phyloP scores from a whole-genome alignment of 2,329 filamentous ascomycete genomes.

The Tolypocladium guangdongense region DNA sequence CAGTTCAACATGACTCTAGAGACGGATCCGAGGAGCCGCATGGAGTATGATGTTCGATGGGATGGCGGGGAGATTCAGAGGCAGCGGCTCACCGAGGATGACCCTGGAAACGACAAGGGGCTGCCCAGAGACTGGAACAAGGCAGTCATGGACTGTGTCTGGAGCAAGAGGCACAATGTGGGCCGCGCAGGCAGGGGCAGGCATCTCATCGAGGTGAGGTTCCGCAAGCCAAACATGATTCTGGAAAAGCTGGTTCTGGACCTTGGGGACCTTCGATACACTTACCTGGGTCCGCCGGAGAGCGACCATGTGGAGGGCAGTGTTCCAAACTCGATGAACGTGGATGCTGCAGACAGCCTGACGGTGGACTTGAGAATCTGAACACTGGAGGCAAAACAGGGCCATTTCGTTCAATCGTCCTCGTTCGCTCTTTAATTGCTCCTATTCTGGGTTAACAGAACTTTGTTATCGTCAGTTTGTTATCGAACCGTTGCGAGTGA shows the following conservation, averaged over 20 bases:
- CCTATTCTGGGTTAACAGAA: no score
- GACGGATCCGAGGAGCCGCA: conserved; percentile 34
- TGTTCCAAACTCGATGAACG: background rate
- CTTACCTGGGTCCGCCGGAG: conserved; percentile 24
- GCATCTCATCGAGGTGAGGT: conserved; percentile 18
- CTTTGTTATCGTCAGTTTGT: no score
- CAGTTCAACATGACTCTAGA: conserved; percentile 34
- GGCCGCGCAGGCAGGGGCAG: conserved; percentile 11
- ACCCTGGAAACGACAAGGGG: conserved; percentile 16
- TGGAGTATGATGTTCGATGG: conserved; percentile 38
- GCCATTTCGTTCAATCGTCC: no score
- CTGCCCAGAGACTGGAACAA: conserved; percentile 36
- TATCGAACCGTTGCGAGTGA: no score
- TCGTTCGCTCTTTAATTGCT: no score
- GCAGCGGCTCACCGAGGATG: conserved; percentile 18
- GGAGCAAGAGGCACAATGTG: conserved; percentile 29
- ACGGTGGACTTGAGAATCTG: conserved; percentile 1
- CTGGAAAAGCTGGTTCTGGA: conserved; percentile 26
- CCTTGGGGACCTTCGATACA: conserved; percentile 18
- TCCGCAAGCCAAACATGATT: conserved; percentile 21
- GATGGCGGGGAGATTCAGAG: conserved; percentile 25
- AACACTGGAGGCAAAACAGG: no score
- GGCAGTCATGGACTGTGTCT: conserved; percentile 38
- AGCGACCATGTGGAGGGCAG: conserved; percentile 10
- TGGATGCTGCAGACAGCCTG: conserved; percentile 2